phyloP scores from a whole-genome alignment of 257 asterid genomes.

The Penstemon barbatus region DNA sequence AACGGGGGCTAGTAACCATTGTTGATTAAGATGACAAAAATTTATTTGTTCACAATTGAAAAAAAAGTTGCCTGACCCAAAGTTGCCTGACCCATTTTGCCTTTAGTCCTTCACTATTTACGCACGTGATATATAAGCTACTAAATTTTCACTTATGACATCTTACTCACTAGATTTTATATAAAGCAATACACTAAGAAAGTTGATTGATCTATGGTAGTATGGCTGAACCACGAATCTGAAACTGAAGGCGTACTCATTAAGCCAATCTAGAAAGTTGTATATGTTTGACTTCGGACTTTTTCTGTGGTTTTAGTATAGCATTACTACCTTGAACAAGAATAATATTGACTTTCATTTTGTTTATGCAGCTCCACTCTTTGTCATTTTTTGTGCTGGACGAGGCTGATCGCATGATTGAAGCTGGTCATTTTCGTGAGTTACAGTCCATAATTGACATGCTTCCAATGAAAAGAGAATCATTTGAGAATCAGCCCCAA shows the following conservation, averaged over 20 bases:
- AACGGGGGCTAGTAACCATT: not conserved
- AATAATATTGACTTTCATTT: constrained; percentile 16
- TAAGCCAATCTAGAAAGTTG: constrained; percentile 11
- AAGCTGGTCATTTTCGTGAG: constrained; percentile 91
- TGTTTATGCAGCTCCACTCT: constrained; percentile 72
- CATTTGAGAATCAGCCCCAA: constrained; percentile 50
- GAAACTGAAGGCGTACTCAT: not conserved
- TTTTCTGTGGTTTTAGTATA: not conserved
- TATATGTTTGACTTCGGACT: constrained; percentile 2
- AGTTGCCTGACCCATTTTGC: not conserved
- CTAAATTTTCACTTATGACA: too few species aligned
- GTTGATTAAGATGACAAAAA: not conserved
- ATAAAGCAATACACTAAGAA: not conserved
- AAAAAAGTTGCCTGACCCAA: not conserved
- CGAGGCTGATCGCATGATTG: constrained; percentile 99
- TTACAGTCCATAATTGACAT: constrained; percentile 89
- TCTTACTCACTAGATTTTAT: not conserved
- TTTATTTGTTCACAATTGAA: constrained; percentile 2
- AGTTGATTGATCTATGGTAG: constrained; percentile 3
- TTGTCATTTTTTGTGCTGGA: constrained; percentile 96
- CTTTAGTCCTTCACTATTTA: not conserved
- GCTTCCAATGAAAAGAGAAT: constrained; percentile 76
- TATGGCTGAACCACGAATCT: not conserved
- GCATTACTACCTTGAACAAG: constrained; percentile 3
- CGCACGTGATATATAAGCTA: too few species aligned